These are phyloP conservation scores for Austroboletus novae-zelandiae DNA, from an alignment of 1,284 basidiomycete genomes.

Conservation along the genomic window DNA sequence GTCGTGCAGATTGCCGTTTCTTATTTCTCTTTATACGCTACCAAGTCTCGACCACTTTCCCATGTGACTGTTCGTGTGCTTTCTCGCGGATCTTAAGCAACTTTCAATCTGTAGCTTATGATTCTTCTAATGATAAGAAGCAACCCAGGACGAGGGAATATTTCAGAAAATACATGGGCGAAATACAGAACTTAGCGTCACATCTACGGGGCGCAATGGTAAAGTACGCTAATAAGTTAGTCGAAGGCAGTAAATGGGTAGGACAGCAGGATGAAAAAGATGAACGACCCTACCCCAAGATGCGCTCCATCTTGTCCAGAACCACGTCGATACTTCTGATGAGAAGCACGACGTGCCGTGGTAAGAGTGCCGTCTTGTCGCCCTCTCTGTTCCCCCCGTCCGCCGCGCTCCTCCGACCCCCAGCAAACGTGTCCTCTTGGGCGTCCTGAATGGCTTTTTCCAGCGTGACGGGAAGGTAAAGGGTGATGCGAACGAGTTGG, in stretches of 20 bases:
- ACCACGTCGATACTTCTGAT: slow-evolving; percentile 59
- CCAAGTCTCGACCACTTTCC: slow-evolving; percentile 1
- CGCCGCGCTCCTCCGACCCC: slow-evolving; percentile 4
- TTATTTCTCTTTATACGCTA: slow-evolving; percentile 37
- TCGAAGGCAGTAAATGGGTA: neutral
- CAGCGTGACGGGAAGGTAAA: slow-evolving; percentile 73
- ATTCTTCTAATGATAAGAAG: slow-evolving; percentile 10
- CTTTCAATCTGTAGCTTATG: slow-evolving; percentile 16
- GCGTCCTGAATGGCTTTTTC: slow-evolving; percentile 61
- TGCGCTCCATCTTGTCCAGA: slow-evolving; percentile 62
- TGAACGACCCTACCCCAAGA: slow-evolving; percentile 39
- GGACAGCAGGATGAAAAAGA: neutral
- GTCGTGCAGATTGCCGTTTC: slow-evolving; percentile 21
- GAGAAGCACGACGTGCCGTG: slow-evolving; percentile 51
- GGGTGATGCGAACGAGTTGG: slow-evolving; percentile 76
- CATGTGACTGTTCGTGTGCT: slow-evolving; percentile 8
- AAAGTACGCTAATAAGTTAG: neutral
- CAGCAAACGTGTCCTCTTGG: slow-evolving; percentile 10
- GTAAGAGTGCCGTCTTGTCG: slow-evolving; percentile 45
- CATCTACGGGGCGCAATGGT: neutral
- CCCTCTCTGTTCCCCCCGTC: slow-evolving; percentile 14
- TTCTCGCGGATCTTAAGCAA: neutral
- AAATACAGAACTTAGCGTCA: neutral
- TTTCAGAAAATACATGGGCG: neutral
- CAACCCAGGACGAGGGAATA: too few species aligned